A percentile compares a stretch with the other conserved stretches of the same genome.
Evolutionary conservation across 371 early-diverging fungal species (phyloP).

Genomic region (Haplosporangium sp.): DNA sequence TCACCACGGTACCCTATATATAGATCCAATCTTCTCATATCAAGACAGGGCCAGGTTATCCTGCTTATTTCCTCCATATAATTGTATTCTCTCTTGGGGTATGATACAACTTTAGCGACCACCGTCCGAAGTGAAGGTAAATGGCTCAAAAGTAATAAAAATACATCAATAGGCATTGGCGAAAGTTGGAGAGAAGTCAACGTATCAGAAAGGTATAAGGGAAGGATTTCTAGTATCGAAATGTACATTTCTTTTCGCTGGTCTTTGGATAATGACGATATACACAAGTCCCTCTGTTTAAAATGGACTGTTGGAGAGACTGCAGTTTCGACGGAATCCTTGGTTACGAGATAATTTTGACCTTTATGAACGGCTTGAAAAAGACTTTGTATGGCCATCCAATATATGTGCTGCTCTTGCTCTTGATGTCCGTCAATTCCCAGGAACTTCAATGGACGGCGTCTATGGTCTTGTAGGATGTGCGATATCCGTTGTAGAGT

Average conservation of each 20-base stretch:
- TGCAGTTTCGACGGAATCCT: background rate
- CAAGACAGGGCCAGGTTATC: background rate
- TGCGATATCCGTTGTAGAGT: background rate
- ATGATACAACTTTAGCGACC: background rate
- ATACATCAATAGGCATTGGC: background rate
- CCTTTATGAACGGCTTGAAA: background rate
- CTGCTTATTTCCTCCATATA: background rate
- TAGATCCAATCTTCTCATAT: background rate
- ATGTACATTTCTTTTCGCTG: background rate
- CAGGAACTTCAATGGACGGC: conserved; percentile 6
- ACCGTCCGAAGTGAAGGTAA: conserved; percentile 4
- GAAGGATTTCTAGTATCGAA: background rate
- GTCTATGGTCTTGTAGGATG: conserved; percentile 1
- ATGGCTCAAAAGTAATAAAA: conserved; percentile 3
- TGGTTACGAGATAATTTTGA: background rate
- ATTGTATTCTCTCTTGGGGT: background rate
- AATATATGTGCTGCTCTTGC: conserved; percentile 5
- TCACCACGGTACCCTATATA: too few relatives aligned
- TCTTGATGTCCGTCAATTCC: background rate
- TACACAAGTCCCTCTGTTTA: background rate
- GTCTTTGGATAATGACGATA: background rate
- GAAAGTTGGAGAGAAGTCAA: conserved; percentile 2
- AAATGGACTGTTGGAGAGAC: background rate
- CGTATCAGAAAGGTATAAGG: conserved; percentile 1
- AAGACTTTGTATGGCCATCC: background rate